A percentile compares a stretch with the other conserved stretches of the same genome.
phyloP scores from a whole-genome alignment of 495 filamentous ascomycete genomes.

The Stereocaulon alpinum region DNA sequence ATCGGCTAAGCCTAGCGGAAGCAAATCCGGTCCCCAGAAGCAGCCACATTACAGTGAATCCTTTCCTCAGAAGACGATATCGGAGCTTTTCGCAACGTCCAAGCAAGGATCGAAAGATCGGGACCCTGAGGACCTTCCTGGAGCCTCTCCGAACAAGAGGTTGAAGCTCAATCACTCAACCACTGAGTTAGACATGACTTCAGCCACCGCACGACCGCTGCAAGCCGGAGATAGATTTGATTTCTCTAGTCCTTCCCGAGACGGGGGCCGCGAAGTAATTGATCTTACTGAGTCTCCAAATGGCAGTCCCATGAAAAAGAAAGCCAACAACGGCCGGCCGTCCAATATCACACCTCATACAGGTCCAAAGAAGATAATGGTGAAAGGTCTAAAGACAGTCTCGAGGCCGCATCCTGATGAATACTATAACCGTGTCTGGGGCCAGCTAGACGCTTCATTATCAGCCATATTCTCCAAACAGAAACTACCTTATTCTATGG shows the following conservation, averaged over 20 bases:
- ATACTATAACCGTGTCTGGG: constrained; percentile 65
- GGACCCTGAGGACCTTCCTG: constrained; percentile 3
- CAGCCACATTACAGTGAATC: constrained; percentile 12
- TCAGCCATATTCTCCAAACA: constrained; percentile 56
- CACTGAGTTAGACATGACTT: constrained; percentile 5
- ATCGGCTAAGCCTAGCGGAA: constrained; percentile 33
- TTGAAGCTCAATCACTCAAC: constrained; percentile 29
- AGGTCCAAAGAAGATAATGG: constrained; percentile 61
- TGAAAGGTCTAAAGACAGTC: constrained; percentile 70
- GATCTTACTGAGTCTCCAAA: constrained; percentile 19
- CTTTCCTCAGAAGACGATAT: constrained; percentile 38
- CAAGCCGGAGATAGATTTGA: constrained; percentile 39
- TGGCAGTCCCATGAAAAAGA: constrained; percentile 11
- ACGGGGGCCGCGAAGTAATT: constrained; percentile 5
- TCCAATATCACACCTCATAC: constrained; percentile 23
- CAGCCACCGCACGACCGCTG: constrained; percentile 14
- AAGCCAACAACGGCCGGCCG: constrained; percentile 27
- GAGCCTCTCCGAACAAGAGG: constrained; percentile 32
- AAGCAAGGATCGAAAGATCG: constrained; percentile 11
- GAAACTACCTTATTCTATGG: constrained; percentile 56
- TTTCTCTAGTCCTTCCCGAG: constrained; percentile 26
- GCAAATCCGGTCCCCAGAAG: constrained; percentile 30
- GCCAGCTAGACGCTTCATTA: constrained; percentile 62
- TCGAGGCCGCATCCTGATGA: constrained; percentile 47
- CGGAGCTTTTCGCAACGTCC: constrained; percentile 34